These are phyloP conservation scores for Penicillium steckii DNA, from an alignment of 495 filamentous ascomycete species.

Conservation along the genomic window DNA sequence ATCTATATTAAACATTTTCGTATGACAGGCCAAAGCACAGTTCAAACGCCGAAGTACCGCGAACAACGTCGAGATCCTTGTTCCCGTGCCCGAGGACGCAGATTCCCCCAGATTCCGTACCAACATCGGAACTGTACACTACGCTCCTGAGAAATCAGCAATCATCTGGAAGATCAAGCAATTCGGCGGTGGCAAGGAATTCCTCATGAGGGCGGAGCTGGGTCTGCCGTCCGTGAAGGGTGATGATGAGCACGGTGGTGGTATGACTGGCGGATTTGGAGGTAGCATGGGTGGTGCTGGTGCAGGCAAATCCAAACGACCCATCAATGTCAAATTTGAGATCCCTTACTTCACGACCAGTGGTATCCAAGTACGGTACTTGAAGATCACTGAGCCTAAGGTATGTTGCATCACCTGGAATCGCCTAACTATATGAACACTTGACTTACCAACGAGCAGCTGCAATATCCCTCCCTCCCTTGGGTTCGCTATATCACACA, in stretches of 20 bases:
- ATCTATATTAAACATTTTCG: conserved; percentile 1
- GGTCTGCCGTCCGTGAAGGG: conserved; percentile 92
- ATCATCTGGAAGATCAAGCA: conserved; percentile 99
- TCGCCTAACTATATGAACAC: background rate
- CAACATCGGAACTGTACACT: conserved; percentile 97
- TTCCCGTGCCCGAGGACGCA: conserved; percentile 96
- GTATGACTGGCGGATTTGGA: conserved; percentile 94
- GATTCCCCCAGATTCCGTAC: conserved; percentile 96
- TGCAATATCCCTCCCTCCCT: conserved; percentile 97
- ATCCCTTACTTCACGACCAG: conserved; percentile 99
- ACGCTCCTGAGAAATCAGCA: conserved; percentile 94
- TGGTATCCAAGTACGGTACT: conserved; percentile 95
- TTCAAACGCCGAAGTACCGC: conserved; percentile 98
- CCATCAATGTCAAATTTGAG: conserved; percentile 99
- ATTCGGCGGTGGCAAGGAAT: conserved; percentile 97
- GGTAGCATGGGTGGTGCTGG: conserved; percentile 83
- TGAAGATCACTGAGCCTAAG: conserved; percentile 99
- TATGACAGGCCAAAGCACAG: conserved; percentile 76
- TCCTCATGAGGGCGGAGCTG: conserved; percentile 98
- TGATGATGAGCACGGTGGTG: conserved; percentile 92
- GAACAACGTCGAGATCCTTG: conserved; percentile 98
- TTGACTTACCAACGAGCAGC: conserved; percentile 39
- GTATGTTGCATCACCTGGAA: conserved; percentile 47
- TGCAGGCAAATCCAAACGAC: conserved; percentile 82
- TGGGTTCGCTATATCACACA: conserved; percentile 99